Conservation (phyloP, 1,139 yeast genomes). For the Yarrowia galli region DNA sequence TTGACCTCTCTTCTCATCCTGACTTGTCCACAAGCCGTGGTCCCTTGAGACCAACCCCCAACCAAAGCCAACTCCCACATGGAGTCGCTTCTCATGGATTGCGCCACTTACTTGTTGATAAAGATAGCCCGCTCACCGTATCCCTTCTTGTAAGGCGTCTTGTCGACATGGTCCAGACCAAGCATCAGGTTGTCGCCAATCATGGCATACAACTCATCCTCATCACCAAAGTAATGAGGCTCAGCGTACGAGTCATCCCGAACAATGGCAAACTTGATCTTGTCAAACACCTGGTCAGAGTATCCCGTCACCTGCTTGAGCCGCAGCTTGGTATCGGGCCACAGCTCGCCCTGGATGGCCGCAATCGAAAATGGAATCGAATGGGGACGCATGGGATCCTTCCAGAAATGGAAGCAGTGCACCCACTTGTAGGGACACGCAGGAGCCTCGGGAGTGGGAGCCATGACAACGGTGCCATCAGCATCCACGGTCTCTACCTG, state of each 20-base stretch:
- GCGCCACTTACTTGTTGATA: slow-evolving; percentile 49
- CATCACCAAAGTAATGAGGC: slow-evolving; percentile 59
- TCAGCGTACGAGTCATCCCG: slow-evolving; percentile 41
- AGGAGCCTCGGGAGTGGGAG: slow-evolving; percentile 1
- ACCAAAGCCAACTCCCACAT: too few relatives aligned
- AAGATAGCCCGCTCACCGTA: slow-evolving; percentile 66
- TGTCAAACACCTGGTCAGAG: slow-evolving; percentile 79
- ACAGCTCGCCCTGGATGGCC: slow-evolving; percentile 61
- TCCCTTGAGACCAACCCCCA: too few relatives aligned
- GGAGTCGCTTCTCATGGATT: too few relatives aligned
- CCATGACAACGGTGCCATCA: slow-evolving; percentile 14
- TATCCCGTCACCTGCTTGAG: slow-evolving; percentile 73
- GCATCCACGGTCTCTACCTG: slow-evolving; percentile 10
- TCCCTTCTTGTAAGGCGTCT: slow-evolving; percentile 54
- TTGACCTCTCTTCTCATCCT: not conserved
- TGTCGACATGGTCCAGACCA: slow-evolving; percentile 88
- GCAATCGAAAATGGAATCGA: slow-evolving; percentile 89
- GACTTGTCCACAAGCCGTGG: too few relatives aligned
- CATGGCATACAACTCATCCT: slow-evolving; percentile 62
- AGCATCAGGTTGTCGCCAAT: slow-evolving; percentile 61
- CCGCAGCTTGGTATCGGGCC: slow-evolving; percentile 70
- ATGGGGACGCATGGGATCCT: slow-evolving; percentile 72
- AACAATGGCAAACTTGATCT: slow-evolving; percentile 66
- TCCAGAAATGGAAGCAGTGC: slow-evolving; percentile 69
- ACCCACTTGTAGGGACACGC: slow-evolving; percentile 32